Evolutionary conservation across 441 rosid species (phyloP).

Genomic region (Jatropha multifida): DNA sequence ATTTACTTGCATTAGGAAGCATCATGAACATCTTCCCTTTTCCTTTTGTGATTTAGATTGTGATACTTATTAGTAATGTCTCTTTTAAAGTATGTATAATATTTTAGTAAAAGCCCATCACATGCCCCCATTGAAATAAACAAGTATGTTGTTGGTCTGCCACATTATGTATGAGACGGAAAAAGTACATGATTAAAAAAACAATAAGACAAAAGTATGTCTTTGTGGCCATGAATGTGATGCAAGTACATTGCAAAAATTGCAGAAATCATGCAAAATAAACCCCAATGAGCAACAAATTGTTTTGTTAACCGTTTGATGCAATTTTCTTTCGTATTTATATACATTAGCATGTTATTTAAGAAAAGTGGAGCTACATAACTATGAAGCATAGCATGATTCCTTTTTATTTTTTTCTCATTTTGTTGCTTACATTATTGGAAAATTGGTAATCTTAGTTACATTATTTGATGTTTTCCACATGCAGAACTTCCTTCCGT

Average conservation of each 20-base stretch:
- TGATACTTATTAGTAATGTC: neutral
- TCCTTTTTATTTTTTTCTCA: neutral
- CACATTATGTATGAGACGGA: slow-evolving; percentile 2
- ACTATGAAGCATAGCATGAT: neutral
- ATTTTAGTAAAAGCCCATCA: neutral
- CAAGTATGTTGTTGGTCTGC: neutral
- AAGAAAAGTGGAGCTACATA: neutral
- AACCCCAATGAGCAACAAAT: no score
- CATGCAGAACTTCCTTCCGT: neutral
- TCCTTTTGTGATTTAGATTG: neutral
- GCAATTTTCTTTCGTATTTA: neutral
- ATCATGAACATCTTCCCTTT: neutral
- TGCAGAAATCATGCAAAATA: neutral
- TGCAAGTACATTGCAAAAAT: neutral
- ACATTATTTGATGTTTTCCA: neutral
- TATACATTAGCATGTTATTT: neutral
- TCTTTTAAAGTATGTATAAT: neutral
- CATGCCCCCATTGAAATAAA: slow-evolving; percentile 1
- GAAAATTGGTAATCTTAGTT: neutral
- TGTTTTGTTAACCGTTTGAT: neutral
- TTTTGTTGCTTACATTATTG: slow-evolving; percentile 1
- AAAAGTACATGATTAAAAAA: neutral
- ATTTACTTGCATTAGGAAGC: neutral
- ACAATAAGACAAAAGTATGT: no score
- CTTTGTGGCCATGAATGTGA: neutral